Evolutionary conservation across 208 protist genomes (phyloP), one percentile per base, ranked within the genome.

Genomic region (Leishmania lainsoni): DNA sequence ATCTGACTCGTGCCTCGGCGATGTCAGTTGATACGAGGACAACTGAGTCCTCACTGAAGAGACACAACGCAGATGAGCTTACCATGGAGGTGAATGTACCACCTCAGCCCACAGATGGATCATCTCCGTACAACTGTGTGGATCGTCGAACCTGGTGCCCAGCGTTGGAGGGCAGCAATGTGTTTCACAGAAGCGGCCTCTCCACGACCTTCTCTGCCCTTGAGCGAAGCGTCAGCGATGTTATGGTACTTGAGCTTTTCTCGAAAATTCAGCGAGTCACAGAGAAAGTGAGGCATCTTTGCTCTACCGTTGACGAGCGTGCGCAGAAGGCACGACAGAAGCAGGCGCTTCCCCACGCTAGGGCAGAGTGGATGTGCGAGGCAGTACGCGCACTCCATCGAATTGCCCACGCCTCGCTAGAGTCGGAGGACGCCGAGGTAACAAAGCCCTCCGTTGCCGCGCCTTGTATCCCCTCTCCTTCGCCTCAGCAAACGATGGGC

Each of bases 181-280:
- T 78, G 0, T 79, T 81, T 48, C 54, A 81, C 63, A 63, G 77
- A 42, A 81, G 63, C 42, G 77, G 77, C 51, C 22, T 85, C 6
- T 85, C 81, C 8, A 81, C 81, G 17, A 35, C 77, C 3, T 68
- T 81, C 20, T 51, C 59, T 22, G 35, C 81, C 0, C 52, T 81
- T 4, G 81, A 85, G 54, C 73, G 51, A 49, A 51, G 29, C 3
- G 63, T 81, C 22, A 68, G 52, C 45, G 69, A 66, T 10, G n/a
- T 6, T 9, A 5, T 63, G 3, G 72, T 58, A 5, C 63, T 61
- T 48, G 8, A 3, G 1, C 12, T 68, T 45, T n/a, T n/a, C 16
- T 63, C 81, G 17, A 78, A 75, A 2, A 26, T 85, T 49, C 77
- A 39, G 9, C 71, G 51, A 10, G 14, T 79, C 14, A 49, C 65